These are phyloP conservation scores for Calophaca sinica DNA, from an alignment of 306 rosid genomes.

Conservation along the genomic window DNA sequence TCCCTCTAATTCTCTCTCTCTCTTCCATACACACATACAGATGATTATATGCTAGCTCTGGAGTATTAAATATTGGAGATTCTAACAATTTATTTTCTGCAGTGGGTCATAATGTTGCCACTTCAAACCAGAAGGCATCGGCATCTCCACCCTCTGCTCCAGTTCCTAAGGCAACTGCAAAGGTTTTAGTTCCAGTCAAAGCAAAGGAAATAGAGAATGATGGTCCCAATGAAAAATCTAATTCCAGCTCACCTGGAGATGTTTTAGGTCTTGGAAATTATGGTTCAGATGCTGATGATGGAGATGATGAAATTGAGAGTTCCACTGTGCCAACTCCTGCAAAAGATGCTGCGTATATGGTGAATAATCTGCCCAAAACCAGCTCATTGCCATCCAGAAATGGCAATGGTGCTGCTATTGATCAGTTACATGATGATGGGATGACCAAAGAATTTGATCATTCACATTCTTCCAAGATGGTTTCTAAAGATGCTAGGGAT, in stretches of 20 bases:
- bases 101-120: slow-evolving; percentile 55
- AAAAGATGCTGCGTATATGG: slow-evolving; percentile 48
- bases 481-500: slow-evolving; percentile 51
- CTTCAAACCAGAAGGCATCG: slow-evolving; percentile 63
- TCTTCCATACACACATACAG: neutral
- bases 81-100: slow-evolving; percentile 44
- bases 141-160: slow-evolving; percentile 57
- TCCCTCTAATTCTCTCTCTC: neutral
- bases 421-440: slow-evolving; percentile 50
- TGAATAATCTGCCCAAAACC: slow-evolving; percentile 50
- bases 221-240: slow-evolving; percentile 62
- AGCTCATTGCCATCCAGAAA: slow-evolving; percentile 49
- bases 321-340: slow-evolving; percentile 57
- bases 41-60: slow-evolving; percentile 12
- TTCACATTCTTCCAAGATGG: slow-evolving; percentile 53
- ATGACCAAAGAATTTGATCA: slow-evolving; percentile 50
- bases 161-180: slow-evolving; percentile 70
- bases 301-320: slow-evolving; percentile 67
- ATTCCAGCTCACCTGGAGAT: slow-evolving; percentile 78
- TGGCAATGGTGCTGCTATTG: slow-evolving; percentile 52
- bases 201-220: slow-evolving; percentile 63
- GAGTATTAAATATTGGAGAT: neutral
- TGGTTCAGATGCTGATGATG: slow-evolving; percentile 84
- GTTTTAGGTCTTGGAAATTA: slow-evolving; percentile 95
- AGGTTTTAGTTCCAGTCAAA: slow-evolving; percentile 69